A percentile compares a stretch with the other conserved stretches of the same genome.
phyloP scores from a whole-genome alignment of 106 monocot species.

The Agapanthus africanus region DNA sequence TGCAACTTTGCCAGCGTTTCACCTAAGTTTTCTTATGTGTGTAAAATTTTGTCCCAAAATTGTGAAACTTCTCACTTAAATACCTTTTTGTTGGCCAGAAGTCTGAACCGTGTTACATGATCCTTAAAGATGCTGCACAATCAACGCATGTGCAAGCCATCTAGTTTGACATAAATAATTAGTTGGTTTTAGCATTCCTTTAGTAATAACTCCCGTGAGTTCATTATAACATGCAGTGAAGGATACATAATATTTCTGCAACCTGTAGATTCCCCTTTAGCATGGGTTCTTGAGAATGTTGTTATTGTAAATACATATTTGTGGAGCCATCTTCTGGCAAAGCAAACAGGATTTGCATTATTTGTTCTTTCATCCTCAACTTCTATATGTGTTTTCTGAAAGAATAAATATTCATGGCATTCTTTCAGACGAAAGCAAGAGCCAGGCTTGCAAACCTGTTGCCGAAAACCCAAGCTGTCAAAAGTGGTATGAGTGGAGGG shows the following conservation, averaged over 20 bases:
- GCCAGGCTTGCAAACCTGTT: constrained; percentile 73
- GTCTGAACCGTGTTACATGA: no score
- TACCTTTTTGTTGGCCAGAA: no score
- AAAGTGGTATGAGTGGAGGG: constrained; percentile 78
- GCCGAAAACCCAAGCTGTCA: constrained; percentile 72
- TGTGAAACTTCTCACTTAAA: no score
- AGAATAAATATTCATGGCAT: background rate
- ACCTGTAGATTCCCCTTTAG: background rate
- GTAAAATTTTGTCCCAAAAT: no score
- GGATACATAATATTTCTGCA: background rate
- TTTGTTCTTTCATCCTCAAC: no score
- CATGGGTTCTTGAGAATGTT: background rate
- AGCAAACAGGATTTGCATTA: background rate
- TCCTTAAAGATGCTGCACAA: no score
- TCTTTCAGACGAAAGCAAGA: constrained; percentile 47
- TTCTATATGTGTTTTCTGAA: no score
- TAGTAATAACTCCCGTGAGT: background rate
- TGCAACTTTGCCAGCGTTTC: no score
- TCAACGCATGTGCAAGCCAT: no score
- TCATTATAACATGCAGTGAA: background rate
- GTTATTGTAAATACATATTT: background rate
- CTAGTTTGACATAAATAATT: no score
- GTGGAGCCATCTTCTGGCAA: background rate
- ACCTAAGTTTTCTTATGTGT: no score
- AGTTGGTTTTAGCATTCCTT: background rate